Evolutionary conservation across 331 rosid species (phyloP).

Genomic region (Phaseolus coccineus): DNA sequence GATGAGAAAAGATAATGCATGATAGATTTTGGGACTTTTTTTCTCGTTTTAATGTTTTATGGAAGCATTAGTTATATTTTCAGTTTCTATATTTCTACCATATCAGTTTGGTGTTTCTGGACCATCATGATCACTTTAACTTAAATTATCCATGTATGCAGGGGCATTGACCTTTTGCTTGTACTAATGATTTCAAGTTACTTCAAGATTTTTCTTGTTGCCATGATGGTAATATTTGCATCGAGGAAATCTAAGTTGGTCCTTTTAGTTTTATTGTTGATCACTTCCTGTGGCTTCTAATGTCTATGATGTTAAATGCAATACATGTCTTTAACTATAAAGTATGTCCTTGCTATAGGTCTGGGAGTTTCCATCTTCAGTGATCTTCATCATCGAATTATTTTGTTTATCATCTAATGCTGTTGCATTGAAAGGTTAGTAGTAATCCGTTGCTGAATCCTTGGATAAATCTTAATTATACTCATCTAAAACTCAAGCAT

Average conservation of each 20-base stretch:
- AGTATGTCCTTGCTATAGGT: conserved; percentile 57
- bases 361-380: conserved; percentile 89
- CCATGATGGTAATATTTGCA: conserved; percentile 70
- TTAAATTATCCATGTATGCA: conserved; percentile 47
- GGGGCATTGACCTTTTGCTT: conserved; percentile 66
- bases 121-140: conserved; percentile 39
- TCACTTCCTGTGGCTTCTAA: conserved; percentile 9
- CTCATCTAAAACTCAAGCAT: background rate
- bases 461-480: conserved; percentile 4
- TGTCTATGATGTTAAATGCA: conserved; percentile 23
- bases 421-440: conserved; percentile 85
- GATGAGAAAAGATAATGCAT: conserved; percentile 9
- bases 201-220: conserved; percentile 83
- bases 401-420: conserved; percentile 85
- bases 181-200: conserved; percentile 83
- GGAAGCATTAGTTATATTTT: background rate
- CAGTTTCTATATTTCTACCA: conserved; percentile 3
- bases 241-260: conserved; percentile 22
- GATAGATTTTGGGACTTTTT: conserved; percentile 21
- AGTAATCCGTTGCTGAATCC: conserved; percentile 35
- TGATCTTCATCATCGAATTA: conserved; percentile 74
- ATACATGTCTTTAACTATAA: conserved; percentile 13
- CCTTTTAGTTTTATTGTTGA: conserved; percentile 28
- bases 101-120: conserved; percentile 24
- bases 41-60: conserved; percentile 26